Evolutionary conservation across 2,329 filamentous ascomycete genomes (phyloP).

Genomic region (Westerdykella ornata): DNA sequence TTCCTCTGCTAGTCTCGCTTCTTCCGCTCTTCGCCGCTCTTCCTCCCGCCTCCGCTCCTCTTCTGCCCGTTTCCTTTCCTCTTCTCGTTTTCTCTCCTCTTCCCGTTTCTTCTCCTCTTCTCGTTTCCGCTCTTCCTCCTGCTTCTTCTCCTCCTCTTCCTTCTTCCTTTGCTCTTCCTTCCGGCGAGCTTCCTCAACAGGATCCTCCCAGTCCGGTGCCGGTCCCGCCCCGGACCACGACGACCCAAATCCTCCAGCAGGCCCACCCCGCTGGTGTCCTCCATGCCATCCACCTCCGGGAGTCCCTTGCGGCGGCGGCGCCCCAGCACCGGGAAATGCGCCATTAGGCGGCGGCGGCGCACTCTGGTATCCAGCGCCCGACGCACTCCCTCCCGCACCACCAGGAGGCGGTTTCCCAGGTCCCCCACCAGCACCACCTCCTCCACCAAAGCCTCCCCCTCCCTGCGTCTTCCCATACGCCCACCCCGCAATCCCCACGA

Average conservation of each 20-base stretch:
- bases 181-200: slow-evolving; percentile 20
- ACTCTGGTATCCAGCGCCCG: slow-evolving; percentile 25
- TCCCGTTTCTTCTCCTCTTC: slow-evolving; percentile 35
- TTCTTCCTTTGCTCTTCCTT: slow-evolving; percentile 33
- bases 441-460: slow-evolving; percentile 23
- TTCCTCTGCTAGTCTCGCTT: slow-evolving; percentile 48
- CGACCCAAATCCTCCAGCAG: slow-evolving; percentile 35
- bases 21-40: slow-evolving; percentile 58
- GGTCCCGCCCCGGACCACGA: slow-evolving; percentile 38
- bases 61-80: slow-evolving; percentile 37
- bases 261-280: slow-evolving; percentile 3
- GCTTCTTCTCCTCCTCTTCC: slow-evolving; percentile 47
- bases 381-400: slow-evolving; percentile 22
- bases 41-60: slow-evolving; percentile 38
- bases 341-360: slow-evolving; percentile 29
- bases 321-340: slow-evolving; percentile 28
- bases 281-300: slow-evolving; percentile 18
- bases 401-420: slow-evolving; percentile 12
- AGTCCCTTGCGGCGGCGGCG: slow-evolving; percentile 24
- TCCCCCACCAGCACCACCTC: slow-evolving; percentile 21
- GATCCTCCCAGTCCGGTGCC: slow-evolving; percentile 34
- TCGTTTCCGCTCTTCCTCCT: slow-evolving; percentile 51
- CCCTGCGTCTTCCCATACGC: slow-evolving; percentile 61
- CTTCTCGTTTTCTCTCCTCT: slow-evolving; percentile 3
- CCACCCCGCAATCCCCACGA: slow-evolving; percentile 74